Base-by-base conservation (phyloP, 805 yeast genomes). In the Metschnikowia lochheadii region DNA sequence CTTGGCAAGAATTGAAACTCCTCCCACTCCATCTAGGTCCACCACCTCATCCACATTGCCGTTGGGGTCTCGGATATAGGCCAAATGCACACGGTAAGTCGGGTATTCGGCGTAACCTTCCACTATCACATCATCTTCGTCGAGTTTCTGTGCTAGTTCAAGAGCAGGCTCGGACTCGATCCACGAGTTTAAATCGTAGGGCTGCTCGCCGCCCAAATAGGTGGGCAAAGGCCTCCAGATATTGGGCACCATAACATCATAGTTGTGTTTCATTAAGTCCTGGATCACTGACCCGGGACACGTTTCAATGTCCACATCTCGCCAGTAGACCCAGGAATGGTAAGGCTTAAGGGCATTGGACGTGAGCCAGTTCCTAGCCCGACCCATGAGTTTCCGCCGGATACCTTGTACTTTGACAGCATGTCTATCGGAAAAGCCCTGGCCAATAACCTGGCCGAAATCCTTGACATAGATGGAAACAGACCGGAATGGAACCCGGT, bases 221-320 rank as follows among this genome's bases (percentile, higher is more conserved):
- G 84, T 85, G 2, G 99, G 99, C 54, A 94, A 76, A 2, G 98
- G 99, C 60, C 99, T 79, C 99, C 99, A 94, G 33, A 94, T 97
- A 63, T 94, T 89, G 29, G 89, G 96, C 37, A 85, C 84, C 65
- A 87, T 75, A 14, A 87, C 86, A 62, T 87, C 96, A 62, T 76
- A 84, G 56, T 80, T 78, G 49, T 68, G 72, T 55, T 78, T 76
- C 92, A 87, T 87, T 68, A 87, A 72, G 61, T 79, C 84, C 66
- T 87, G 83, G 53, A 87, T 80, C 44, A 87, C 84, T 39, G 84
- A 76, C 5, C 89, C 89, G 0, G 92, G 91, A 57, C 87, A 82
- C n/a, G 86, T 75, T 62, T 87, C 96, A 46, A 87, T 83, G 62
- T 87, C 96, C 1, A 82, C 94, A 66, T 87, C 96, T 72, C 96